Conservation (phyloP, 1,284 basidiomycete species). For the Tremellales sp. region DNA sequence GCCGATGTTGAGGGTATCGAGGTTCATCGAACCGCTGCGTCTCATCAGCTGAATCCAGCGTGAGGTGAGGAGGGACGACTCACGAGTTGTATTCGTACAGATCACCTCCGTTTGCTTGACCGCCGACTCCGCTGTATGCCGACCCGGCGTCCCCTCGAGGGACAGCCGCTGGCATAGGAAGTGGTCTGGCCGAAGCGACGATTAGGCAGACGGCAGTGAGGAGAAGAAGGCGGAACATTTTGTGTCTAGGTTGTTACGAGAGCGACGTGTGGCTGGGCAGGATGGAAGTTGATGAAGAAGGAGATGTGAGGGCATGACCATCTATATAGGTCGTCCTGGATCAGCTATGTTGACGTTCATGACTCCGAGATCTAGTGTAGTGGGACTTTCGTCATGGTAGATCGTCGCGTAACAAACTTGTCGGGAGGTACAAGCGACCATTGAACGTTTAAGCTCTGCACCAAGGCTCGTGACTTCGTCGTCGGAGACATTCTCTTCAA, state of each 20-base stretch:
- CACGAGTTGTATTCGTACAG: conserved; percentile 14
- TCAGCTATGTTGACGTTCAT: too few species aligned
- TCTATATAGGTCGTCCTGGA: too few species aligned
- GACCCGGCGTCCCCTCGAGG: conserved; percentile 16
- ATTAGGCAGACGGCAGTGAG: conserved; percentile 12
- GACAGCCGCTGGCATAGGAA: conserved; percentile 17
- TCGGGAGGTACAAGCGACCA: too few species aligned
- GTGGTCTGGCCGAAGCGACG: conserved; percentile 7
- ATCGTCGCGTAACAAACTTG: too few species aligned
- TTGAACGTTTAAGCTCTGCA: too few species aligned
- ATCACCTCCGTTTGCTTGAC: conserved; percentile 29
- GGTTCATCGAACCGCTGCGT: conserved; percentile 24
- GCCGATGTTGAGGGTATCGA: conserved; percentile 31
- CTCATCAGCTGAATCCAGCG: neutral
- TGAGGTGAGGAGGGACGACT: conserved; percentile 4
- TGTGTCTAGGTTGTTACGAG: neutral
- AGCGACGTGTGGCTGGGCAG: too few species aligned
- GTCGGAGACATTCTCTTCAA: too few species aligned
- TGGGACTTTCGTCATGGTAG: too few species aligned
- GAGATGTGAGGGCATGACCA: too few species aligned
- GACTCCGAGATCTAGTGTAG: too few species aligned
- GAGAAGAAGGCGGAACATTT: neutral
- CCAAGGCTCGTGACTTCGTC: too few species aligned
- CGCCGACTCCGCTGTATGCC: conserved; percentile 30
- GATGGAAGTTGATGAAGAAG: too few species aligned